phyloP scores from a whole-genome alignment of 768 basidiomycete species.

The Rubroboletus pulcherrimus region DNA sequence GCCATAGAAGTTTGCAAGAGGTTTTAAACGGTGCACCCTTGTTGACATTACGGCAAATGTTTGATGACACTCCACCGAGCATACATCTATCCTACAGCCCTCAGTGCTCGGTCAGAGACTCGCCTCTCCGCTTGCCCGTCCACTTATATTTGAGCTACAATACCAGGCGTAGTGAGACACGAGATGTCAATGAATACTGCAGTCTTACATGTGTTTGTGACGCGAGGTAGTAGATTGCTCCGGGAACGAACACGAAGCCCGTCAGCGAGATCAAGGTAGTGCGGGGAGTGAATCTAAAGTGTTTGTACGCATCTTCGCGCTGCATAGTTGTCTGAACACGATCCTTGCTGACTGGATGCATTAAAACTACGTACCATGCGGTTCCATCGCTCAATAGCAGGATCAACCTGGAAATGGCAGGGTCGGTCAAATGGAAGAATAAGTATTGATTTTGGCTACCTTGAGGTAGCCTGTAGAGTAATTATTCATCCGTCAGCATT shows the following conservation, averaged over 20 bases:
- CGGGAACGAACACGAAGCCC: constrained; percentile 65
- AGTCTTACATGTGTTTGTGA: constrained; percentile 34
- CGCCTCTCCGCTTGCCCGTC: constrained; percentile 47
- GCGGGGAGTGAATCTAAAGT: constrained; percentile 75
- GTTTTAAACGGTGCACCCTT: constrained; percentile 42
- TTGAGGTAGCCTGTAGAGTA: constrained; percentile 50
- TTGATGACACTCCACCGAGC: not conserved
- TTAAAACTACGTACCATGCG: constrained; percentile 44
- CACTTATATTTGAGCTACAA: constrained; percentile 51
- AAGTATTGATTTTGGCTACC: constrained; percentile 32
- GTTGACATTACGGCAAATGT: not conserved
- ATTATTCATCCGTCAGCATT: constrained; percentile 17
- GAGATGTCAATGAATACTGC: constrained; percentile 23
- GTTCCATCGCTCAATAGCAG: constrained; percentile 62
- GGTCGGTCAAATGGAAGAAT: not conserved
- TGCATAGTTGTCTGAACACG: constrained; percentile 25
- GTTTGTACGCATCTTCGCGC: constrained; percentile 83
- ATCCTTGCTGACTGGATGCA: not conserved
- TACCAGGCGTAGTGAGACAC: constrained; percentile 2
- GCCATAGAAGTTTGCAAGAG: constrained; percentile 90
- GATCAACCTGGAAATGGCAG: constrained; percentile 37
- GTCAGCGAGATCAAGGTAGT: constrained; percentile 59
- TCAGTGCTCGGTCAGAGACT: constrained; percentile 36
- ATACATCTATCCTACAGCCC: not conserved
- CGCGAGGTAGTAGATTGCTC: constrained; percentile 45